Base-by-base conservation (phyloP, 1,284 basidiomycete genomes). In the Trichosporon coremiiforme region DNA sequence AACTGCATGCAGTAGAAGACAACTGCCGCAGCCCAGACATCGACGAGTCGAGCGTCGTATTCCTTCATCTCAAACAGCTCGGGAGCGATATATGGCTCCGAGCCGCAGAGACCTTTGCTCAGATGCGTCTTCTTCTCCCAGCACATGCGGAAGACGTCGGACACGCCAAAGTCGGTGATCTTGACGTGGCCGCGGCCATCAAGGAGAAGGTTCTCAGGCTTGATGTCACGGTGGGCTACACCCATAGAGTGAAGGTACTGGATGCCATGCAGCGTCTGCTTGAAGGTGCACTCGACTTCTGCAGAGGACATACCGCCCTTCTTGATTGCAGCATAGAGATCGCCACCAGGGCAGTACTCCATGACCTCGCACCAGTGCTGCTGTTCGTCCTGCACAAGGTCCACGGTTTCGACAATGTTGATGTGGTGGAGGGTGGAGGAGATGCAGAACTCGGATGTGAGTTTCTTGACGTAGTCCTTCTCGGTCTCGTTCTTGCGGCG, bases 391-490 rank as follows among this genome's bases (percentile, higher is more conserved):
- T 99, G 96, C 31, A 99, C 92, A 74, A 99, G 89, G 84, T 99
- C 96, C 71, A 99, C 97, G 2, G 96, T 99, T 86, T 99, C 96
- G 79, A 99, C 95, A 78, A 99, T 89, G 83, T 99, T 99, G 81
- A 90, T 87, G 81, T 98, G 96, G 82, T 98, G 95, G 57, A 99
- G 85, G 1, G 97, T 98, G 38, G 95, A 98, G 38, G 94, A 96
- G 74, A 99, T 99, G 85, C 96, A 99, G 84, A 99, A 99, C 83
- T 99, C 96, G 29, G 96, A 95, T 1, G 96, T 99, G 78, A 99
- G 91, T 85, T 99, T 99, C 89, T 99, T 99, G 85, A 99, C 91
- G 80, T 99, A 99, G 85, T 99, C 97, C 85, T 98, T 98, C 84
- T 99, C 95, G 1, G 95, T 91, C 85, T 99, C 96, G 83, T 97